Conservation (phyloP, 345 rosid species). For the Trapa incisa region DNA sequence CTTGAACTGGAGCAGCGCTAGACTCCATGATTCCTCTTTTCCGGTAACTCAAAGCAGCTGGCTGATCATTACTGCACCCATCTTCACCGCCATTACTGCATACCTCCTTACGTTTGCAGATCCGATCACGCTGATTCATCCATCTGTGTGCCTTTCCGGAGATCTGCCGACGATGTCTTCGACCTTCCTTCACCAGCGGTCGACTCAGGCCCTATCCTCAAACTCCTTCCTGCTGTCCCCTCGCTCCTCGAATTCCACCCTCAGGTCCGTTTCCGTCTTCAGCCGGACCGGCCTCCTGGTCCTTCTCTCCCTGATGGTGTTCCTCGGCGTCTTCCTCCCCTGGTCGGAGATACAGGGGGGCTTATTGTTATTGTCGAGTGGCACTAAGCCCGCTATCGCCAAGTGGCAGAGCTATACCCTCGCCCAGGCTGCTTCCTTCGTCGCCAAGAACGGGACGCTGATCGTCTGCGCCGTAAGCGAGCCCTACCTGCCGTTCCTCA, state of each 20-base stretch:
- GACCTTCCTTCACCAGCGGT: constrained; percentile 51
- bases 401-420: constrained; percentile 72
- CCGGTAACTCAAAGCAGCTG: neutral
- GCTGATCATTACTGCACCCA: neutral
- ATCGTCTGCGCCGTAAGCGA: constrained; percentile 75
- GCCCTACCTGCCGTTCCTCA: constrained; percentile 76
- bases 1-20: no score
- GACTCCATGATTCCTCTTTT: neutral
- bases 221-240: constrained; percentile 34
- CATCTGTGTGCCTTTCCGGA: neutral
- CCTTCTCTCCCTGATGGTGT: constrained; percentile 44
- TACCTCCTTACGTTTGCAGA: neutral
- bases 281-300: constrained; percentile 45
- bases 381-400: constrained; percentile 17
- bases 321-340: constrained; percentile 68
- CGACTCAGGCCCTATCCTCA: constrained; percentile 39
- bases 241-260: constrained; percentile 27
- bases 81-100: neutral
- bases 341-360: constrained; percentile 48
- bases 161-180: constrained; percentile 34
- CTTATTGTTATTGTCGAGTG: constrained; percentile 18
- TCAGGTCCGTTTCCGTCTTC: constrained; percentile 36
- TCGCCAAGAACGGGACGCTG: constrained; percentile 60
- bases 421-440: constrained; percentile 54
- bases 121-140: neutral